These are phyloP conservation scores for Luffa aegyptiaca DNA, from an alignment of 306 rosid genomes.

Conservation along the genomic window DNA sequence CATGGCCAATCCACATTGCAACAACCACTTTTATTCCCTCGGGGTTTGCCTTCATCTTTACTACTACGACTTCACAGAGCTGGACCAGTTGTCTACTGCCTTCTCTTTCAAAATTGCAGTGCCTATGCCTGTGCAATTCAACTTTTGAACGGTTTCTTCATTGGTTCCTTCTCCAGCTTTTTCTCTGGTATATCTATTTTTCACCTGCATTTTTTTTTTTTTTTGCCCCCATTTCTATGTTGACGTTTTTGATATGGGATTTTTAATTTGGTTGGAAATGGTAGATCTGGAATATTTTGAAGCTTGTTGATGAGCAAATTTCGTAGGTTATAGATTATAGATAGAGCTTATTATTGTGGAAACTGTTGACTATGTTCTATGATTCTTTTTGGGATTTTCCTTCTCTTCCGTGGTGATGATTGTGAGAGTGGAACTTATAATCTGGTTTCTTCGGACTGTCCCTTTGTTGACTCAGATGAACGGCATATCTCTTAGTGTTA, in stretches of 20 bases:
- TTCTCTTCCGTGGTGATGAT: not conserved
- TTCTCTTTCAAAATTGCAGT: constrained; percentile 25
- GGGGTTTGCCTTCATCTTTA: constrained; percentile 54
- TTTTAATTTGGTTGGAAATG: not conserved
- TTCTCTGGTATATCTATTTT: constrained; percentile 40
- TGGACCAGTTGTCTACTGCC: constrained; percentile 3
- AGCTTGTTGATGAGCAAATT: not conserved
- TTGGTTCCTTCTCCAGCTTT: constrained; percentile 18
- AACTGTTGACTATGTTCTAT: not conserved
- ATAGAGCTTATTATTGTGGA: not conserved
- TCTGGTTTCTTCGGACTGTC: not conserved
- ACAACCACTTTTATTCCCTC: constrained; percentile 58
- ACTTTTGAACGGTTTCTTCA: constrained; percentile 1
- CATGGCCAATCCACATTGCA: constrained; percentile 54
- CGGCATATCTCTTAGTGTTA: not conserved
- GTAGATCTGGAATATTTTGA: not conserved
- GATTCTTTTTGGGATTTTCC: not conserved
- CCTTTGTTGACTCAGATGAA: not conserved
- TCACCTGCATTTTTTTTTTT: constrained; percentile 19
- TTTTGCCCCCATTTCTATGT: constrained; percentile 5
- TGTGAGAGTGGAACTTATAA: not conserved
- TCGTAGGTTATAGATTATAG: not conserved
- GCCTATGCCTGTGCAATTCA: constrained; percentile 15
- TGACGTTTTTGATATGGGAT: not conserved
- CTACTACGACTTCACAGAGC: constrained; percentile 31